Percentiles rank a stretch among this genome's conserved stretches.
Conservation (phyloP, 116 monocot species). For the Trichopus zeylanicus region DNA sequence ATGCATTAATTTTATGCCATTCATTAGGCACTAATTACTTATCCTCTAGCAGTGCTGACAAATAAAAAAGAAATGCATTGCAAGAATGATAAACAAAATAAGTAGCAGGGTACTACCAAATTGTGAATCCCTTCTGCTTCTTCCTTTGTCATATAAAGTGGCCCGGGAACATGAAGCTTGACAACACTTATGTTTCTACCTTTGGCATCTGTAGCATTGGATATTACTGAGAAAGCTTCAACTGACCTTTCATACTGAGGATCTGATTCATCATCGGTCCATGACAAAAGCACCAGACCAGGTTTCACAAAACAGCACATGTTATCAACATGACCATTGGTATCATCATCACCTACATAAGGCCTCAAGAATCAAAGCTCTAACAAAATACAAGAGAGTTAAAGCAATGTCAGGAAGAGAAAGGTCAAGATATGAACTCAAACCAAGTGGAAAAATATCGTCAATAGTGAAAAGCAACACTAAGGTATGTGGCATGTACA, state of each 20-base stretch:
- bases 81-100: no score
- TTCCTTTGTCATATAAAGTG: conserved; percentile 86
- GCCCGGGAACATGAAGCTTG: conserved; percentile 83
- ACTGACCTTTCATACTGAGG: conserved; percentile 77
- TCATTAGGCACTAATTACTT: no score
- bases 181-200: conserved; percentile 64
- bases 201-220: conserved; percentile 53
- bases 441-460: no score
- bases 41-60: no score
- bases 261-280: conserved; percentile 87
- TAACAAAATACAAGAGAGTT: not conserved
- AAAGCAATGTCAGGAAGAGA: not conserved
- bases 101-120: conserved; percentile 17
- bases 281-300: conserved; percentile 66
- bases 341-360: conserved; percentile 80
- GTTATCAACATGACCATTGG: conserved; percentile 94
- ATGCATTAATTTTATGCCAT: no score
- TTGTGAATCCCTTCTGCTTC: conserved; percentile 61
- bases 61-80: no score
- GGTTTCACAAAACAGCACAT: conserved; percentile 92
- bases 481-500: no score
- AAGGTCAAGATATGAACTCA: no score
- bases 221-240: conserved; percentile 61
- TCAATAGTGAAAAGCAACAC: no score
- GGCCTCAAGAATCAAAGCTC: conserved; percentile 5